Evolutionary conservation across 257 asterid genomes (phyloP).

Genomic region (Solanum gandarillasii): DNA sequence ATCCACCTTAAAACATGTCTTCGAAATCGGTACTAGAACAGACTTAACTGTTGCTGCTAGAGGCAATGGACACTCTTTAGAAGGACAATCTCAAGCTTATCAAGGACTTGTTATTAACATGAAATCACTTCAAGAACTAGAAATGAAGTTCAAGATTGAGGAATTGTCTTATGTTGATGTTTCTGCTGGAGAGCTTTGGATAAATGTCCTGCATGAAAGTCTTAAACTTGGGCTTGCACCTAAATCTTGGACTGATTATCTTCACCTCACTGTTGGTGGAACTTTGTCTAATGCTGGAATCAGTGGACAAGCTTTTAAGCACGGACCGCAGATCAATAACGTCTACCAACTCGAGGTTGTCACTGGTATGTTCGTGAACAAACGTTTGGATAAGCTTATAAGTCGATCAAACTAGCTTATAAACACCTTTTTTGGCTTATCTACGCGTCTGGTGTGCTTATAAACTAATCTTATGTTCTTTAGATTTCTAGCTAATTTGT

Average conservation of each 20-base stretch:
- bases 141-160: slow-evolving; percentile 39
- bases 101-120: slow-evolving; percentile 53
- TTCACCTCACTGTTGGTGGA: slow-evolving; percentile 88
- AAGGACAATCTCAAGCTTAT: slow-evolving; percentile 73
- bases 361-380: slow-evolving; percentile 38
- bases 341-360: slow-evolving; percentile 83
- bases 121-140: slow-evolving; percentile 36
- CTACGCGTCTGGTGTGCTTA: not conserved
- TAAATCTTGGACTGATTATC: slow-evolving; percentile 89
- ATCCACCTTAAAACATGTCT: slow-evolving; percentile 31
- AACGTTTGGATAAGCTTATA: not conserved
- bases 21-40: slow-evolving; percentile 25
- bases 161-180: slow-evolving; percentile 55
- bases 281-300: slow-evolving; percentile 86
- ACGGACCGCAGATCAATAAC: slow-evolving; percentile 89
- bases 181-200: slow-evolving; percentile 84
- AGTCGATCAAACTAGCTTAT: not conserved
- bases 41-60: slow-evolving; percentile 63
- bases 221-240: slow-evolving; percentile 72
- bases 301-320: slow-evolving; percentile 84
- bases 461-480: not conserved
- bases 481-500: not conserved
- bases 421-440: not conserved
- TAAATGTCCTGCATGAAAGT: slow-evolving; percentile 55
- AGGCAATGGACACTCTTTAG: slow-evolving; percentile 75